Evolutionary conservation across 2,329 filamentous ascomycete species (phyloP), one percentile per base, ranked within the genome.

Genomic region (Cladophialophora psammophila): DNA sequence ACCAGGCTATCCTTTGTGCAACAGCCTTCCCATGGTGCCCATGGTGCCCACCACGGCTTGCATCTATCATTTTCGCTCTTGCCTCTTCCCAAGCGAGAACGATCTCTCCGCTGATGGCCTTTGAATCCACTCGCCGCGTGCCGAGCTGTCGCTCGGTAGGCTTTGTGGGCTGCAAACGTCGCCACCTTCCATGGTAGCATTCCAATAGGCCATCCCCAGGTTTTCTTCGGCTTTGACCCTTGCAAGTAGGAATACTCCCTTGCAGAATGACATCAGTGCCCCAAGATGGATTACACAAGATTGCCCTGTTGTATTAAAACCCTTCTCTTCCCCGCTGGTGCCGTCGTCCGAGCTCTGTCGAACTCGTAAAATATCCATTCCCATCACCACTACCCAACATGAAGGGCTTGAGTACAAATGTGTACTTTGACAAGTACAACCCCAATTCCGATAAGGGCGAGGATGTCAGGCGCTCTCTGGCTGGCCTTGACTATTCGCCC

Each of bases 401-500:
- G 45, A 50, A 50, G 45, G 45, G 45, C 45, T 31, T 50, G 6
- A 31, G 45, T 18, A 50, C 45, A 8, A 50, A 50, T 31, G 60
- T 70, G 2, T 38, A 68, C 64, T 70, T 70, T 36, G 66, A 70
- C 45, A 55, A 69, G 60, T 70, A 69, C 36, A 69, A 70, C 38
- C 68, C 68, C 31, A 65, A 66, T 32, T 62, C 55, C 4, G 68
- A 68, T 52, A 68, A 66, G 36, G 68, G 66, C 4, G 66, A 60
- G 5, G 63, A 70, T 65, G 63, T 63, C 53, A 58, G 68, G 42
- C 35, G 52, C 15, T 70, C 66, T 15, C 60, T 70, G 38, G 68
- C 60, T 13, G 60, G 55, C 32, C 71, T 72, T 10, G 70, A 73
- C 62, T 71, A 73, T 56, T 68, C 69, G 13, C 71, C 73, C 3